Percentiles rank a stretch among this genome's conserved stretches.
Conservation (phyloP, 495 filamentous ascomycete species). For the Penicillium riverlandense region DNA sequence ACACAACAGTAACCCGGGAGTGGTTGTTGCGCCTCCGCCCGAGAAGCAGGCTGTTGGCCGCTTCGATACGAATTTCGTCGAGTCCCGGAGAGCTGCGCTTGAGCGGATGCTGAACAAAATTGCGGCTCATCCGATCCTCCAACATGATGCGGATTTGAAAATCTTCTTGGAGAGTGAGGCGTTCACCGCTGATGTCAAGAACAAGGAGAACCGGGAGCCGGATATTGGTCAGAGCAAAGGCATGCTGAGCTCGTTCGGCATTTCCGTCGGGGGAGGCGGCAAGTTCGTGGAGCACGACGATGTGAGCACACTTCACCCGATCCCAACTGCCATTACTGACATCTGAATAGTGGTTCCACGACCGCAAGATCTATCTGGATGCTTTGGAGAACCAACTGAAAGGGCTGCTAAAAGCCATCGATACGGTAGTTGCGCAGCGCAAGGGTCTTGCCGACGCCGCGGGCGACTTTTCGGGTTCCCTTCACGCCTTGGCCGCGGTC, state of each 20-base stretch:
- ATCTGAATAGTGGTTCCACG: conserved; percentile 80
- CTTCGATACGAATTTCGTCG: conserved; percentile 95
- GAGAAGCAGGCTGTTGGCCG: conserved; percentile 97
- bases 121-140: conserved; percentile 80
- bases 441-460: conserved; percentile 90
- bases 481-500: conserved; percentile 83
- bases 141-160: conserved; percentile 90
- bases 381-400: conserved; percentile 93
- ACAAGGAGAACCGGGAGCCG: conserved; percentile 89
- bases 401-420: conserved; percentile 85
- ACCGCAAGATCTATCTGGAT: conserved; percentile 88
- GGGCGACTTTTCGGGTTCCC: conserved; percentile 81
- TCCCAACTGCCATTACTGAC: conserved; percentile 1
- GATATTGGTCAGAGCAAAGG: conserved; percentile 85
- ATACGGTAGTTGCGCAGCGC: conserved; percentile 82
- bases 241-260: conserved; percentile 77
- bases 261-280: conserved; percentile 60
- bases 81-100: conserved; percentile 78
- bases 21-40: conserved; percentile 91
- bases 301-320: conserved; percentile 44
- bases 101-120: conserved; percentile 98
- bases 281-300: conserved; percentile 99
- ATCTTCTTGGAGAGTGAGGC: conserved; percentile 93
- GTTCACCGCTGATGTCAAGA: conserved; percentile 94
- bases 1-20: conserved; percentile 88